Evolutionary conservation across 139 green algal species (phyloP), one percentile per base, ranked within the genome.

Genomic region (Nannochloris sp.): DNA sequence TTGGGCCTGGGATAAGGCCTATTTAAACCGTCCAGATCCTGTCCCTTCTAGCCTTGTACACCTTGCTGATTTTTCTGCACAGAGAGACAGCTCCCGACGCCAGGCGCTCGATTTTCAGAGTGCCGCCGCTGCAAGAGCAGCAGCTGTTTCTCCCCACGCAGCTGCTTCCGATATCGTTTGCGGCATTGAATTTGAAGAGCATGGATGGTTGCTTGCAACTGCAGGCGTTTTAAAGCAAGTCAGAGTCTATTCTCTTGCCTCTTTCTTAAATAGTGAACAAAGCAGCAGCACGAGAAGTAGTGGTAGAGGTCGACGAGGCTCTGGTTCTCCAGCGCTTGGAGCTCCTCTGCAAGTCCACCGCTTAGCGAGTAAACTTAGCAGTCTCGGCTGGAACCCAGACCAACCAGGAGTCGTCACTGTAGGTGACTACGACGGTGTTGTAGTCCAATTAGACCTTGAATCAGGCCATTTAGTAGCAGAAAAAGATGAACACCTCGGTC

Each of bases 341-440:
- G 4, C 78, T 60, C 79, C 92, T 4, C 60, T 76, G 2, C 54
- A 38, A 13, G 37, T 69, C 27, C 73, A 83, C 33, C 68, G 68
- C 2, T 77, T 83, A 39, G 73, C 79, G 13, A 83, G 78, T 53
- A 96, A 96, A 68, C 62, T 95, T 37, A 89, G 76, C 58, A 86
- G 80, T 47, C 65, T 94, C 1, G 80, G 80, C 32, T 97, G 85
- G 77, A 85, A 83, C 48, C 60, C 69, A 2, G 85, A 85, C 61
- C 73, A 47, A 14, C 64, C 81, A 6, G 81, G 81, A 2, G 62
- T 88, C 2, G 74, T 89, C 31, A 81, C 81, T 42, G 81, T 87
- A 7, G 80, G 81, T 0, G 90, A 96, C 61, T 92, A 96, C 54
- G 81, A 86, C 53, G 84, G 84, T 15, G 77, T 79, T 13, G 77